These are phyloP conservation scores for Endocalyx cinctus DNA, from an alignment of 2,329 filamentous ascomycete species.

Conservation along the genomic window DNA sequence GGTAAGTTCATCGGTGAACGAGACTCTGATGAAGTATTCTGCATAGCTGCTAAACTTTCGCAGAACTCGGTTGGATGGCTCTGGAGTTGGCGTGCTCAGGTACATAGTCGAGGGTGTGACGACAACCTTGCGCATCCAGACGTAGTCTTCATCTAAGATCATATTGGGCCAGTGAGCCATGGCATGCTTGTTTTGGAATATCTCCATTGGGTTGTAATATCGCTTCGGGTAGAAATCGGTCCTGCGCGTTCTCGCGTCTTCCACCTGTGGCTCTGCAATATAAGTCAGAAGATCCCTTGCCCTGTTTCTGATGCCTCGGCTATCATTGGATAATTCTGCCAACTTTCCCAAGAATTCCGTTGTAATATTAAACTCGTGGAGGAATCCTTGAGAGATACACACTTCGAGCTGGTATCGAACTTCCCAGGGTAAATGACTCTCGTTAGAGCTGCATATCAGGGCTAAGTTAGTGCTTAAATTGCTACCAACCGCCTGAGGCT, in stretches of 20 bases:
- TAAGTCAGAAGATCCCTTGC: constrained; percentile 71
- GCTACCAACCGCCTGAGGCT: constrained; percentile 28
- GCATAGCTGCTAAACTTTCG: constrained; percentile 63
- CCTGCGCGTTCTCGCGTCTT: constrained; percentile 1
- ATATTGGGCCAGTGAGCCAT: constrained; percentile 41
- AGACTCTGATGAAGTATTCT: constrained; percentile 82
- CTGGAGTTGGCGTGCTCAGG: constrained; percentile 71
- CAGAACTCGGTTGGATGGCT: constrained; percentile 83
- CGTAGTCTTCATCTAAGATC: constrained; percentile 66
- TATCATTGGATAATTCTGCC: constrained; percentile 31
- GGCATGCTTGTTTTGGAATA: constrained; percentile 58
- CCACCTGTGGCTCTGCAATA: constrained; percentile 48
- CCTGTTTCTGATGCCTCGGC: constrained; percentile 28
- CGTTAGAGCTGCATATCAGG: constrained; percentile 30
- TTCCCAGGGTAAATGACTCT: constrained; percentile 55
- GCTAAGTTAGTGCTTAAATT: constrained; percentile 18
- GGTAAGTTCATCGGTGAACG: constrained; percentile 77
- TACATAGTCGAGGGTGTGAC: constrained; percentile 83
- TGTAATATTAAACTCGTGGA: constrained; percentile 73
- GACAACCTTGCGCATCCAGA: constrained; percentile 68
- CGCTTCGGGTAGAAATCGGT: constrained; percentile 42
- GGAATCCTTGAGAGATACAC: constrained; percentile 73
- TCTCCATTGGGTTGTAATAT: constrained; percentile 65
- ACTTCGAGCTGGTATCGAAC: constrained; percentile 90
- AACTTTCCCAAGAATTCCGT: constrained; percentile 63